Base-by-base conservation (phyloP, 495 filamentous ascomycete genomes). In the Penicillium riverlandense region DNA sequence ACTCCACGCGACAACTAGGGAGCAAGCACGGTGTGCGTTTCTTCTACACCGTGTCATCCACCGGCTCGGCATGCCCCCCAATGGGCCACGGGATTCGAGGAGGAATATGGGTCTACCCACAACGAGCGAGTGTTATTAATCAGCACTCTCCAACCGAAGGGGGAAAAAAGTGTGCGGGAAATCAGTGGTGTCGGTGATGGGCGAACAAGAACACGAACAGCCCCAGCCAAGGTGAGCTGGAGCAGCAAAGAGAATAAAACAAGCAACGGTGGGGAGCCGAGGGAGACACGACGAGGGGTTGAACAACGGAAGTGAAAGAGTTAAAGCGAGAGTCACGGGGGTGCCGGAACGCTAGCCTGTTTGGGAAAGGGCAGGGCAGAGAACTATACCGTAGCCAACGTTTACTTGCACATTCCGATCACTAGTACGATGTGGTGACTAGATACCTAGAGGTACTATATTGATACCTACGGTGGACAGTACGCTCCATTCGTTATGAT, bases 71-170 rank as follows among this genome's bases (percentile, higher is more conserved):
- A 22, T 22, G 22, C 22, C 22, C 22, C 22, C 22, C 22, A 22
- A 22, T 22, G 22, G 22, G 22, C 4, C 22, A 4, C 22, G 22
- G 22, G 22, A 22, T 22, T 22, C 4, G 22, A 22, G 22, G 22
- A 37, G 38, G 53, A 48, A 48, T 47, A 52, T 47, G 45, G 43
- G 52, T 48, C 37, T 56, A 61, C 57, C 52, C 54, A 61, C 57
- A 54, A 22, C 22, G n/a, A 56, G 37, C 34, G 22, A 38, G 41
- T 40, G 49, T 43, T 52, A 50, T 41, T 48, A 53, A 50, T 55
- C 45, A 44, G 36, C 49, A 48, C 29, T 10, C 22, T 29, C 16
- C 14, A 37, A 33, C 38, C 15, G 28, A 14, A 38, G 11, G 43
- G 22, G 43, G 22, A 41, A 22, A 16, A 16, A 33, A 32, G 27